Percentiles rank a stretch among this genome's conserved stretches.
phyloP scores from a whole-genome alignment of 163 green algal genomes.

The Prototheca wickerhamii region DNA sequence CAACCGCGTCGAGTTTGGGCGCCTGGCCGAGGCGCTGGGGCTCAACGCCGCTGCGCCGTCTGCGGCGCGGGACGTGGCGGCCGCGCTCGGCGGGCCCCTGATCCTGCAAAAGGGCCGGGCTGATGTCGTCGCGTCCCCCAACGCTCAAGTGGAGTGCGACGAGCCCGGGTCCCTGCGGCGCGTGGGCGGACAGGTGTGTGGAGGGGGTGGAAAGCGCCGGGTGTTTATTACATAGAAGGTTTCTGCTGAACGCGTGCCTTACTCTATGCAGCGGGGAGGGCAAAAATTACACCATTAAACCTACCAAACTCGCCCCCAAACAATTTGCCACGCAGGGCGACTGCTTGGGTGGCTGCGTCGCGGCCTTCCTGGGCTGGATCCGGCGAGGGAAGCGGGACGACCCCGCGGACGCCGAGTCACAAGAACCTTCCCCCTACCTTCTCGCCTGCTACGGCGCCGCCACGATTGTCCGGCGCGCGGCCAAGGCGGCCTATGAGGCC shows the following conservation, averaged over 20 bases:
- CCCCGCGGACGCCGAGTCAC: not conserved
- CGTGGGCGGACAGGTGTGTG: slow-evolving; percentile 53
- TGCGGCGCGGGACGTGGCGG: slow-evolving; percentile 3
- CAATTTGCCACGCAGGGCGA: slow-evolving; percentile 44
- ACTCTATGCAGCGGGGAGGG: not conserved
- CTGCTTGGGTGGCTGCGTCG: slow-evolving; percentile 63
- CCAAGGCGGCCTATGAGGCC: slow-evolving; percentile 36
- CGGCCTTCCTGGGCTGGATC: slow-evolving; percentile 54
- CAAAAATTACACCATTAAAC: not conserved
- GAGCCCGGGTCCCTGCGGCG: slow-evolving; percentile 47
- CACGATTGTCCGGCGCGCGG: slow-evolving; percentile 26
- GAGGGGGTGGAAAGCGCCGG: not conserved
- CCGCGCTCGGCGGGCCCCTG: slow-evolving; percentile 47
- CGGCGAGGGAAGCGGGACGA: not conserved
- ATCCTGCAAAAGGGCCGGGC: slow-evolving; percentile 66
- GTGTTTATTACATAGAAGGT: not conserved
- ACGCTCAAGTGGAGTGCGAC: slow-evolving; percentile 19
- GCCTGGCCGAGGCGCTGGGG: slow-evolving; percentile 48
- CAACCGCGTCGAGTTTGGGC: slow-evolving; percentile 73
- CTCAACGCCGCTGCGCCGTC: slow-evolving; percentile 17
- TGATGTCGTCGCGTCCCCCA: slow-evolving; percentile 34
- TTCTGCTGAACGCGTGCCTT: not conserved
- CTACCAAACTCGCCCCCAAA: not conserved
- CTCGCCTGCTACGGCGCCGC: slow-evolving; percentile 55
- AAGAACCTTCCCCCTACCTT: slow-evolving; percentile 24